Evolutionary conservation across 768 basidiomycete species (phyloP).

Genomic region (Mycena vulgaris): DNA sequence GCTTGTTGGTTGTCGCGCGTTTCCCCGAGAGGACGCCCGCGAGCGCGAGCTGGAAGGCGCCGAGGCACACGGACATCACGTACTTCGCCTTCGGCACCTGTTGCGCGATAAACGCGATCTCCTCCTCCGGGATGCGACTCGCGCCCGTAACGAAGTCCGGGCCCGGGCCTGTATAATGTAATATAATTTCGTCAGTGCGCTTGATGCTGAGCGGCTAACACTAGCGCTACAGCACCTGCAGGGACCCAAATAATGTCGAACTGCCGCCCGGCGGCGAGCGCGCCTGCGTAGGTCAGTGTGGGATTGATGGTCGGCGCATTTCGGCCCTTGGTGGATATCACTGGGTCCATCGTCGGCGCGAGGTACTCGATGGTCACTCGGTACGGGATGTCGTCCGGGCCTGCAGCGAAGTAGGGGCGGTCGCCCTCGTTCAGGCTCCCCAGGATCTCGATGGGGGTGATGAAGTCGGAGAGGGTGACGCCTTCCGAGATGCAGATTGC

Average conservation of each 20-base stretch:
- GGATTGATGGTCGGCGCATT: slow-evolving; percentile 26
- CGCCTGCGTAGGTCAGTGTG: slow-evolving; percentile 5
- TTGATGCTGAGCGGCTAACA: background rate
- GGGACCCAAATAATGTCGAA: slow-evolving; percentile 35
- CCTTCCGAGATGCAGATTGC: slow-evolving; percentile 32
- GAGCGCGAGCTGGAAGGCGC: too few relatives aligned
- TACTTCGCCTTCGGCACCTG: slow-evolving; percentile 50
- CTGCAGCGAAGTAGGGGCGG: background rate
- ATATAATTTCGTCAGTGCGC: background rate
- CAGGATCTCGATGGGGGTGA: slow-evolving; percentile 32
- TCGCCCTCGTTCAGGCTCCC: slow-evolving; percentile 1
- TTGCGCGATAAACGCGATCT: slow-evolving; percentile 42
- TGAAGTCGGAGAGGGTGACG: too few relatives aligned
- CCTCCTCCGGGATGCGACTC: slow-evolving; percentile 13
- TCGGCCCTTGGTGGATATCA: slow-evolving; percentile 5
- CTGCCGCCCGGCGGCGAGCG: slow-evolving; percentile 26
- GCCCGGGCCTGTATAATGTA: slow-evolving; percentile 25
- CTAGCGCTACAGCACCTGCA: too few relatives aligned
- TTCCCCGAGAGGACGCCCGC: slow-evolving; percentile 50
- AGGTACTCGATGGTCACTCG: slow-evolving; percentile 27
- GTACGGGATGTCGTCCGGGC: background rate
- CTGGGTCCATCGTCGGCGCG: slow-evolving; percentile 32
- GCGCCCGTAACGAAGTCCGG: slow-evolving; percentile 8
- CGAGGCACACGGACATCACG: slow-evolving; percentile 50
- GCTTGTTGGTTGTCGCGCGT: slow-evolving; percentile 57